Evolutionary conservation across 148 eudicot species (phyloP).

Genomic region (Cornus florida): DNA sequence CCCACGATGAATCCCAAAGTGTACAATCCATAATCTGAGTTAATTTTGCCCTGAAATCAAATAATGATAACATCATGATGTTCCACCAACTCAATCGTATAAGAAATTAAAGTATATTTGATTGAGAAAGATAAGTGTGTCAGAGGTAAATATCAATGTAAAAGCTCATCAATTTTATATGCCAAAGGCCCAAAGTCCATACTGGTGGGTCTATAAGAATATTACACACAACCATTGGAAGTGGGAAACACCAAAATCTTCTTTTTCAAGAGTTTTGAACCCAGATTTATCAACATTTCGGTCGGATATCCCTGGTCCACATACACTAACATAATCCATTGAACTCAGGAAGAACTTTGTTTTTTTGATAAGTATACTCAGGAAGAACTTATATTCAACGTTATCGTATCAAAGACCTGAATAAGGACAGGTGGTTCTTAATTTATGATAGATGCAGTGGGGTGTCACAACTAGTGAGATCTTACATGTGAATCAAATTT

Average conservation of each 20-base stretch:
- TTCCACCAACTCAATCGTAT: not conserved
- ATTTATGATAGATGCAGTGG: too few relatives aligned
- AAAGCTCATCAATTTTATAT: not conserved
- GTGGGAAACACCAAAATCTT: not conserved
- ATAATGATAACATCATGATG: slow-evolving; percentile 19
- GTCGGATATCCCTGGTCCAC: not conserved
- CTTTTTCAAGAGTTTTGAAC: not conserved
- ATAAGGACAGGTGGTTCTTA: too few relatives aligned
- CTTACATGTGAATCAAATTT: too few relatives aligned
- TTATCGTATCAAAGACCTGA: too few relatives aligned
- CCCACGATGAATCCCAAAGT: slow-evolving; percentile 38
- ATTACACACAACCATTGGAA: not conserved
- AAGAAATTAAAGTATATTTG: not conserved
- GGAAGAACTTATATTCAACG: too few relatives aligned
- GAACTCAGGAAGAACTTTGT: too few relatives aligned
- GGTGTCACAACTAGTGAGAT: too few relatives aligned
- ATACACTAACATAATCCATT: not conserved
- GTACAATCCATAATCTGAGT: slow-evolving; percentile 53
- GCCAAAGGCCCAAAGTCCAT: too few relatives aligned
- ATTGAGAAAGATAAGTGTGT: not conserved
- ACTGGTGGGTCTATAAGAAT: not conserved
- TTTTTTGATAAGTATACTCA: too few relatives aligned
- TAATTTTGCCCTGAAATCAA: slow-evolving; percentile 16
- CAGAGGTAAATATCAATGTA: not conserved
- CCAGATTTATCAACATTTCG: not conserved